These are phyloP conservation scores for Didymella keratinophila DNA, from an alignment of 2,329 filamentous ascomycete species.

Conservation along the genomic window DNA sequence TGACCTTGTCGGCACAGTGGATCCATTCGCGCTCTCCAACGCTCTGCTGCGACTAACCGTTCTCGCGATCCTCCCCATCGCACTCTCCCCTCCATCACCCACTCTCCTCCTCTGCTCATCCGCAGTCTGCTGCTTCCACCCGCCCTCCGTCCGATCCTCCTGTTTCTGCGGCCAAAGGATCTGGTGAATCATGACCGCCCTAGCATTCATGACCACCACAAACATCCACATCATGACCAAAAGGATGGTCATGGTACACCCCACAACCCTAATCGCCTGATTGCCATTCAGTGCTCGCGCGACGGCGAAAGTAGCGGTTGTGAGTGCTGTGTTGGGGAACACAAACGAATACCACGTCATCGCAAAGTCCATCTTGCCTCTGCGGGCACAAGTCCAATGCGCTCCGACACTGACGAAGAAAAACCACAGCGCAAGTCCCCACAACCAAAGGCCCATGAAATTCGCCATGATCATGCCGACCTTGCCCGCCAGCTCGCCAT, in stretches of 20 bases:
- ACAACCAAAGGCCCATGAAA: constrained; percentile 78
- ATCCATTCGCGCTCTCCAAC: constrained; percentile 8
- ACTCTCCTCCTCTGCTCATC: constrained; percentile 40
- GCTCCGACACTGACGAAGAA: constrained; percentile 82
- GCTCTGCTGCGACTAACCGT: constrained; percentile 35
- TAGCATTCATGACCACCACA: constrained; percentile 74
- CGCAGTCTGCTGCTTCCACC: constrained; percentile 55
- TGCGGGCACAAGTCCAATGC: constrained; percentile 70
- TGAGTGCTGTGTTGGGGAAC: constrained; percentile 79
- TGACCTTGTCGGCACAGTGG: constrained; percentile 14
- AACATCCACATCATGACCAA: constrained; percentile 73
- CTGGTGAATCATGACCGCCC: constrained; percentile 69
- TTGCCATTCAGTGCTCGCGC: constrained; percentile 61
- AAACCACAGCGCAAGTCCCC: constrained; percentile 84
- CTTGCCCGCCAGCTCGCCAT: constrained; percentile 61
- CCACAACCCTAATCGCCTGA: constrained; percentile 68
- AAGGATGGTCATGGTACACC: constrained; percentile 70
- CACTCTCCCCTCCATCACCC: constrained; percentile 31
- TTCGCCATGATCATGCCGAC: constrained; percentile 65
- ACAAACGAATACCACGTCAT: constrained; percentile 90
- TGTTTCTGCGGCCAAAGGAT: constrained; percentile 81
- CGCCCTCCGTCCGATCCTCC: constrained; percentile 68
- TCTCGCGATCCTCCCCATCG: constrained; percentile 29
- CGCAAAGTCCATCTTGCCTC: constrained; percentile 73
- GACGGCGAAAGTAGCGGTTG: constrained; percentile 76